Evolutionary conservation across 2,329 filamentous ascomycete species (phyloP), one percentile per base, ranked within the genome.

Genomic region (Paecilomyces dactylethromorphus): DNA sequence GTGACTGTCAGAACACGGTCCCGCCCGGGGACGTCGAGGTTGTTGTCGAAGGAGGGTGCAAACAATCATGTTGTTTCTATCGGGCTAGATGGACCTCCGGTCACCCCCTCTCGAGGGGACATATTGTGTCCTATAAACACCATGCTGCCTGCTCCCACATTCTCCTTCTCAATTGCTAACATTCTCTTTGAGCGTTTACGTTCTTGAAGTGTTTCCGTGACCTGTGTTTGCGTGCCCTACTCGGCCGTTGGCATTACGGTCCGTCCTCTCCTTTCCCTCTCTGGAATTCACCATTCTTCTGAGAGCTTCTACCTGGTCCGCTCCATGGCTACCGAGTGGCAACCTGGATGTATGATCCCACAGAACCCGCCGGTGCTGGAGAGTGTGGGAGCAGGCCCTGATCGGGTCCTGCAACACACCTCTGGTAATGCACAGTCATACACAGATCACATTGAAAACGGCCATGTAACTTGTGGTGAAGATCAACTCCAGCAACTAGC

Each of bases 351-450:
- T 65, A 70, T 75, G 51, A 63, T 72, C 63, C 66, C 73, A 68
- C 70, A 69, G 64, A 70, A 71, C 63, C 73, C 71, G 65, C 64
- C 72, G 55, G 64, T 68, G 61, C 66, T 75, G 59, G 74, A 72
- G 59, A 61, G 66, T 62, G 65, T 73, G 39, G 71, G 69, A 59
- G 66, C 65, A 63, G 70, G 74, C 69, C 64, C 70, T 58, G 68
- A 74, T 59, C 68, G 74, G 59, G 73, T 69, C 64, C 66, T 76
- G 51, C 74, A 76, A 61, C 73, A 73, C 63, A 76, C 75, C 54
- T 77, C 76, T 61, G 76, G 76, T 55, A 78, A 78, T 65, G 70
- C 71, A 57, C 76, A 78, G 62, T 69, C 74, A 50, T 75, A 77
- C 59, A 70, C 71, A 15, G 73, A 74, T 60, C 64, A 60, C 59